A percentile compares a stretch with the other conserved stretches of the same genome.
Evolutionary conservation across 371 early-diverging fungal species (phyloP).

Genomic region (Mucor saturninus): DNA sequence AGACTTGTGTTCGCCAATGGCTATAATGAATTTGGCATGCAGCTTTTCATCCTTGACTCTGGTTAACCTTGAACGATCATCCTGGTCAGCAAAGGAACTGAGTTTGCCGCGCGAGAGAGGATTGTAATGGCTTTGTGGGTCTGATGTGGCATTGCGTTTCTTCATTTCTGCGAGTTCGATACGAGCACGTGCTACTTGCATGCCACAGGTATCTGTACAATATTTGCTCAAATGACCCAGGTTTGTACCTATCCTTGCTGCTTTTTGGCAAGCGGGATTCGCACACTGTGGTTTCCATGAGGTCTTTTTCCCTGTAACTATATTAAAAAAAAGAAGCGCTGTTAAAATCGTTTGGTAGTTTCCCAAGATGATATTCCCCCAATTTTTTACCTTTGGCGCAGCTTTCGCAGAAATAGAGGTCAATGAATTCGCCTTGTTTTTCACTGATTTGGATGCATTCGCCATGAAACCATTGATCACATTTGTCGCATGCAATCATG

Average conservation of each 20-base stretch:
- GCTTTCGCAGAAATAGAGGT: conserved; percentile 57
- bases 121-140: conserved; percentile 16
- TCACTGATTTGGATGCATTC: conserved; percentile 61
- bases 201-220: conserved; percentile 46
- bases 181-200: conserved; percentile 53
- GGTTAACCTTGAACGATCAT: conserved; percentile 36
- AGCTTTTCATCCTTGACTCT: conserved; percentile 33
- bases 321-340: no score
- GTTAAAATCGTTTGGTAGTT: no score
- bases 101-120: conserved; percentile 29
- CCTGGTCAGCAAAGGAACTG: conserved; percentile 40
- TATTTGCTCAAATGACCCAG: conserved; percentile 47
- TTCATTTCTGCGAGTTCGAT: conserved; percentile 46
- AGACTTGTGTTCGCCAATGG: conserved; percentile 25
- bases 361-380: neutral
- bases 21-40: conserved; percentile 30
- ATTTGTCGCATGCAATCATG: conserved; percentile 65
- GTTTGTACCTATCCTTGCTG: conserved; percentile 41
- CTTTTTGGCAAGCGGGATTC: conserved; percentile 49
- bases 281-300: conserved; percentile 60
- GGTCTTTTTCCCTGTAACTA: conserved; percentile 55
- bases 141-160: conserved; percentile 21
- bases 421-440: conserved; percentile 54
- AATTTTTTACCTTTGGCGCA: conserved; percentile 42
- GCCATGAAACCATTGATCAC: conserved; percentile 66